Conservation (phyloP, 192 early-diverging fungal species). For the Phlyctochytrium planicorne region DNA sequence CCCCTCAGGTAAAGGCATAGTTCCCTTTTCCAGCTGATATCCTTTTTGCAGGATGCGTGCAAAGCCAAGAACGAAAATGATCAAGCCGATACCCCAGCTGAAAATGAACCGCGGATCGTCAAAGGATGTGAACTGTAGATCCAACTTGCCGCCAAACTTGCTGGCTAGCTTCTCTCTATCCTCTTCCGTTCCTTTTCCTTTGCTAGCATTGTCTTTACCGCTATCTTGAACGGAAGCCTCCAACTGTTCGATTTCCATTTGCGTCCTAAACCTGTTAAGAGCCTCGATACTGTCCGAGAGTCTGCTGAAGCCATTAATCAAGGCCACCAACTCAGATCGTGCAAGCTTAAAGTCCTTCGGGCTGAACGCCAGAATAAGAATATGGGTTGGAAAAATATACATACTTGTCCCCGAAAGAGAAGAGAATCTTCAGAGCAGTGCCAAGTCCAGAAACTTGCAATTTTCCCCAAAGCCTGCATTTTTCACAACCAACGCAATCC, state of each 20-base stretch:
- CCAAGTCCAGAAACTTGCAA: constrained; percentile 90
- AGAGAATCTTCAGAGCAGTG: constrained; percentile 93
- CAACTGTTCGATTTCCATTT: constrained; percentile 6
- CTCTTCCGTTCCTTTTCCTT: not conserved
- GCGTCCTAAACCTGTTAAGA: constrained; percentile 72
- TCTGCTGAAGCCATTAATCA: constrained; percentile 88
- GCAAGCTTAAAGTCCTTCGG: constrained; percentile 56
- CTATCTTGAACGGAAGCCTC: not conserved
- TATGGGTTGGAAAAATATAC: constrained; percentile 18
- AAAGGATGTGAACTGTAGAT: constrained; percentile 18
- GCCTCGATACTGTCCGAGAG: constrained; percentile 81
- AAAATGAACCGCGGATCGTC: constrained; percentile 24
- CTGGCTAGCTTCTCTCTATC: not conserved
- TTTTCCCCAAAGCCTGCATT: constrained; percentile 98
- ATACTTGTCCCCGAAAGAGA: constrained; percentile 80
- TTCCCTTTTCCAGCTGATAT: constrained; percentile 31
- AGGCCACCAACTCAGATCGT: constrained; percentile 83
- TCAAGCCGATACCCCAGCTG: constrained; percentile 29
- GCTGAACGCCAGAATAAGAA: constrained; percentile 23
- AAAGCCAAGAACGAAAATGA: constrained; percentile 32
- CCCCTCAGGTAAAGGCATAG: constrained; percentile 20
- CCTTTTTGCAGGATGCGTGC: constrained; percentile 31
- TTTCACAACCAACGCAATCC: constrained; percentile 99
- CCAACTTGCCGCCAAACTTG: not conserved
- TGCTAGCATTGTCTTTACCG: not conserved